Evolutionary conservation across 2,329 filamentous ascomycete genomes (phyloP).

Genomic region (Huntiella savannae): DNA sequence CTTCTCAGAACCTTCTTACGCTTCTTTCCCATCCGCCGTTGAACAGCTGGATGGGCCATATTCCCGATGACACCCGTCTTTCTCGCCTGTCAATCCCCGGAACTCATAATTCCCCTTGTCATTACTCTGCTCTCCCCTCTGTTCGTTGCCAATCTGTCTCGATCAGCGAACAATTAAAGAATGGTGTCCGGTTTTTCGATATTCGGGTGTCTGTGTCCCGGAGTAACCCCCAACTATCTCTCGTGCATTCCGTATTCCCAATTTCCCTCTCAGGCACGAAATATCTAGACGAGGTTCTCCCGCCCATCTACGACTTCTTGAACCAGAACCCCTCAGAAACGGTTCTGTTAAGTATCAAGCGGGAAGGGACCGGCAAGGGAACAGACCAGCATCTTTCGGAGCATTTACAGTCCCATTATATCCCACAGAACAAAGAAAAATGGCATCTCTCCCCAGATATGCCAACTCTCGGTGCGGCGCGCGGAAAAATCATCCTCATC

Average conservation of each 20-base stretch:
- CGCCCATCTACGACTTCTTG: constrained; percentile 56
- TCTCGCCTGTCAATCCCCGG: constrained; percentile 77
- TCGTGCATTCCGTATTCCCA: constrained; percentile 83
- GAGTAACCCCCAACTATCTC: constrained; percentile 47
- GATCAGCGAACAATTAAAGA: constrained; percentile 58
- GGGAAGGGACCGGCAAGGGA: constrained; percentile 66
- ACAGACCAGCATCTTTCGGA: constrained; percentile 62
- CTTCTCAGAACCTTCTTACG: constrained; percentile 27
- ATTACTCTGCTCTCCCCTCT: constrained; percentile 67
- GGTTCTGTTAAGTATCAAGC: constrained; percentile 72
- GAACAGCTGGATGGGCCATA: constrained; percentile 59
- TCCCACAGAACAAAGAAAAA: constrained; percentile 30
- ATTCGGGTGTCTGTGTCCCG: constrained; percentile 46
- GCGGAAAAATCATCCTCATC: constrained; percentile 69
- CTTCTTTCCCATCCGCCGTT: constrained; percentile 56
- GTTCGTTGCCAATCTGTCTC: constrained; percentile 80
- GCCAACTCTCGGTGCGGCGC: constrained; percentile 57
- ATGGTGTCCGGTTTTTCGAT: constrained; percentile 89
- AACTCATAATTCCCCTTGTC: constrained; percentile 86
- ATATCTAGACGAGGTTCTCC: constrained; percentile 55
- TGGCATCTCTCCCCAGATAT: constrained; percentile 70
- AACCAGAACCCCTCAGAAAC: constrained; percentile 61
- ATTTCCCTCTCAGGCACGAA: constrained; percentile 67
- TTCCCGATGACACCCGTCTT: constrained; percentile 53
- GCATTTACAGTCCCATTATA: constrained; percentile 57